phyloP scores from a whole-genome alignment of 495 filamentous ascomycete species.

The Beverwykella pulmonaria region DNA sequence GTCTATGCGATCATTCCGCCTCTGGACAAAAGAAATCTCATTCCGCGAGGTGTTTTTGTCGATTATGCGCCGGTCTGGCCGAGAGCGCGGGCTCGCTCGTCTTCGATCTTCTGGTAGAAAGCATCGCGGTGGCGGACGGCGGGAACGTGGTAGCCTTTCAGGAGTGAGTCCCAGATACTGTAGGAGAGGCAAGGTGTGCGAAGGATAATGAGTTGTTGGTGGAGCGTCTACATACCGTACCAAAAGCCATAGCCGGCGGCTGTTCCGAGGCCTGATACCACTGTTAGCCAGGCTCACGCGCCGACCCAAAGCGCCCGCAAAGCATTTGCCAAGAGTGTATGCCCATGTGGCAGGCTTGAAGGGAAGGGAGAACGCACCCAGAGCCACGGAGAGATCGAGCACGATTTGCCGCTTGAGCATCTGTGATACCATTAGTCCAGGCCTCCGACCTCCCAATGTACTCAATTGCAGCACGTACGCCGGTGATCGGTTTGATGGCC shows the following conservation, averaged over 20 bases:
- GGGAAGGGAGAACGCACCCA: slow-evolving; percentile 60
- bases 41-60: background rate
- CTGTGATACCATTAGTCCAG: slow-evolving; percentile 50
- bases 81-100: slow-evolving; percentile 57
- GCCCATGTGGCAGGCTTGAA: background rate
- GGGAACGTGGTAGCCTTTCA: slow-evolving; percentile 70
- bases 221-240: slow-evolving; percentile 66
- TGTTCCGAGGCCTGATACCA: slow-evolving; percentile 61
- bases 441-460: slow-evolving; percentile 26
- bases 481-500: slow-evolving; percentile 59
- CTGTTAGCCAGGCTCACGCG: slow-evolving; percentile 5
- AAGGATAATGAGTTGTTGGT: background rate
- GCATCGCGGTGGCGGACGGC: slow-evolving; percentile 71
- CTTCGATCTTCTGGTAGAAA: slow-evolving; percentile 77
- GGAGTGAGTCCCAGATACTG: slow-evolving; percentile 13
- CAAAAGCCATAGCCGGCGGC: slow-evolving; percentile 76
- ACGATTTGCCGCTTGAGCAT: slow-evolving; percentile 75
- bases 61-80: slow-evolving; percentile 42
- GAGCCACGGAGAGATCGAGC: slow-evolving; percentile 74
- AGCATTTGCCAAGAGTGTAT: background rate
- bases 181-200: background rate
- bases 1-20: slow-evolving; percentile 17
- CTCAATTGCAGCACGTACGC: slow-evolving; percentile 50
- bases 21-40: slow-evolving; percentile 23
- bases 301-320: background rate